Evolutionary conservation across 768 basidiomycete species (phyloP), one percentile per base, ranked within the genome.

Genomic region (Termitomyces sp.): DNA sequence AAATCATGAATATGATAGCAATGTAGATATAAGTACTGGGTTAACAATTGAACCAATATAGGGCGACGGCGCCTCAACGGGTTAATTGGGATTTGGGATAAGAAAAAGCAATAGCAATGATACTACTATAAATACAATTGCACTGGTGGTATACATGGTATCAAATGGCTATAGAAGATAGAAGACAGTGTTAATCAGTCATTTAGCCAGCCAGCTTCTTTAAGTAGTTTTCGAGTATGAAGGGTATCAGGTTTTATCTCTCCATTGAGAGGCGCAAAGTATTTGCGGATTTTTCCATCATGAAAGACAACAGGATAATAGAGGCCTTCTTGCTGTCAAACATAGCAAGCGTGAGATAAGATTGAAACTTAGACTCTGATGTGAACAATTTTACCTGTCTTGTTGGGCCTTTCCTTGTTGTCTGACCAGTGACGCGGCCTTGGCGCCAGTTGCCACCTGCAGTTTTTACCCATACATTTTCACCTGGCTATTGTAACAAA

Each of bases 261-360:
- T 18, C 86, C 87, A 54, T 86, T 82, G 49, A 84, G 71, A 6
- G 87, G 86, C 2, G 86, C 79, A 65, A 84, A 82, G 66, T 82
- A 84, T 67, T 82, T 85, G 34, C 85, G 80, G 33, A 83, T 66
- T 55, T 77, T 78, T 56, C 66, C 69, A 47, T 75, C 70, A n/a
- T n/a, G n/a, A 57, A 81, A 86, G 48, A 77, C 68, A 33, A 82
- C 84, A 16, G 79, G 79, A 68, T 82, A 88, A 61, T 78, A 83
- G 22, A 84, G 67, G 24, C 82, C 82, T 32, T 79, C 71, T 42
- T 74, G 64, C 53, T 47, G 40, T 40, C 34, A 56, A 47, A 20
- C 36, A 20, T n/a, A 18, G 12, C 12, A 5, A 26, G 40, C 22
- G 37, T 57, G 51, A 55, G 30, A 45, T 43, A 49, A 46, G 5